A percentile compares a stretch with the other conserved stretches of the same genome.
These are phyloP conservation scores for Ogataea polymorpha DNA, from an alignment of 805 yeast species.

Conservation along the genomic window DNA sequence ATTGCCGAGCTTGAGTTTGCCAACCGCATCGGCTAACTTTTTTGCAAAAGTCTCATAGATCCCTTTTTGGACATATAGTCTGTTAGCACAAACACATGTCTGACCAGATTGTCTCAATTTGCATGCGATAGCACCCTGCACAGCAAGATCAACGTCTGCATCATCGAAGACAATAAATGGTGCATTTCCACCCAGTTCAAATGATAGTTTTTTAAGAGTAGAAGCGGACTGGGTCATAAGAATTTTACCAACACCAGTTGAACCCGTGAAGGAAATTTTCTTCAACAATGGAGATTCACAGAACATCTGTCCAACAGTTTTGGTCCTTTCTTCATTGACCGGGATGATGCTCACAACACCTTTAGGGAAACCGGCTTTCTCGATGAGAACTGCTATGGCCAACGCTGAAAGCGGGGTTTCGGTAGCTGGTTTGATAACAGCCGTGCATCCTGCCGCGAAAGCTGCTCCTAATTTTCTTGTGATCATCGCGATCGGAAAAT, in stretches of 20 bases:
- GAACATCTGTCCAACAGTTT: conserved; percentile 52
- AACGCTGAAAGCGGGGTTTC: conserved; percentile 75
- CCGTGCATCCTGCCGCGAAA: conserved; percentile 74
- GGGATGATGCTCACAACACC: conserved; percentile 68
- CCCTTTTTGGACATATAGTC: conserved; percentile 61
- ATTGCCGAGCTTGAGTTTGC: conserved; percentile 52
- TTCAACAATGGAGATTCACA: conserved; percentile 54
- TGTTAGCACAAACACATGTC: conserved; percentile 78
- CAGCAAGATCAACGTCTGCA: conserved; percentile 64
- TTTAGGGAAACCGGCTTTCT: conserved; percentile 67
- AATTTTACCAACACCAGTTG: conserved; percentile 68
- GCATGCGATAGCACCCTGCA: conserved; percentile 60
- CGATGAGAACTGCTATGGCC: conserved; percentile 58
- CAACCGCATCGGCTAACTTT: conserved; percentile 45
- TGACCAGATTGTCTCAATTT: conserved; percentile 79
- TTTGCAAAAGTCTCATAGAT: conserved; percentile 61
- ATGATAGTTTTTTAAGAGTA: conserved; percentile 64
- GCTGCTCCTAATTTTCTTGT: conserved; percentile 75
- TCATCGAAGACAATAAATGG: conserved; percentile 75
- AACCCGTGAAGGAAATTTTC: conserved; percentile 76
- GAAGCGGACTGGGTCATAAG: conserved; percentile 59
- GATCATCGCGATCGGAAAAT: conserved; percentile 79
- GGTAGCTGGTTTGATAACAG: conserved; percentile 72
- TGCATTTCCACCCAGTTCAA: conserved; percentile 81
- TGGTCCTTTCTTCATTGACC: conserved; percentile 39